Base-by-base conservation (phyloP, 768 basidiomycete genomes). In the Xanthoconium stramineum region DNA sequence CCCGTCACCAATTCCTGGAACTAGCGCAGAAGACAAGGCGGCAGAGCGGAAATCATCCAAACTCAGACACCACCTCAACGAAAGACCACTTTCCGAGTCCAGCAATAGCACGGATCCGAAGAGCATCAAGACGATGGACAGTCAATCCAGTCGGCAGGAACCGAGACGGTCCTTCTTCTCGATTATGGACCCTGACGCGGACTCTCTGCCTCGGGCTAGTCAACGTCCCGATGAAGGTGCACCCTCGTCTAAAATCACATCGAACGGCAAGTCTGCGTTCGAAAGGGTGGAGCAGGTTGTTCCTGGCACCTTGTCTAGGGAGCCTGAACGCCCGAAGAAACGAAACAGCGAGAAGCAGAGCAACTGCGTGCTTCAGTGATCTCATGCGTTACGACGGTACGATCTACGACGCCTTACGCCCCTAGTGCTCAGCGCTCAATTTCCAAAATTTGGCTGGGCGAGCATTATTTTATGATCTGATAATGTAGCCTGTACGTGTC, bases 101-200 rank as follows among this genome's bases (percentile, higher is more conserved):
- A 89, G 87, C 66, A 77, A 74, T 56, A 81, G 80, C 64, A 85
- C 85, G 2, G 72, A 75, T 6, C 75, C 78, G 9, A 82, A 82
- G 49, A 89, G 88, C 61, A 58, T 86, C 63, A 76, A 81, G 39
- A 85, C 82, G 12, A 77, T 79, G 14, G 78, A 76, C 54, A 80
- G 77, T 50, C 61, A 75, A 17, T 74, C 76, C 2, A 76, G 76
- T 54, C 69, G 73, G 52, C 67, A 64, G 50, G 82, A 69, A 38
- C 61, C 69, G 17, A 70, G 68, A 36, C 74, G 65, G 45, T 77
- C 75, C 7, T 62, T 73, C 52, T 67, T 74, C 49, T 67, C 72
- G 28, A 61, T 65, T n/a, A 59, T 53, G 19, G 72, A 74, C 38
- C 65, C 69, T 9, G 70, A 73, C 35, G 17, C 58, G 9, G 68